These are phyloP conservation scores for Chalciporus piperatus DNA, from an alignment of 768 basidiomycete species.

Conservation along the genomic window DNA sequence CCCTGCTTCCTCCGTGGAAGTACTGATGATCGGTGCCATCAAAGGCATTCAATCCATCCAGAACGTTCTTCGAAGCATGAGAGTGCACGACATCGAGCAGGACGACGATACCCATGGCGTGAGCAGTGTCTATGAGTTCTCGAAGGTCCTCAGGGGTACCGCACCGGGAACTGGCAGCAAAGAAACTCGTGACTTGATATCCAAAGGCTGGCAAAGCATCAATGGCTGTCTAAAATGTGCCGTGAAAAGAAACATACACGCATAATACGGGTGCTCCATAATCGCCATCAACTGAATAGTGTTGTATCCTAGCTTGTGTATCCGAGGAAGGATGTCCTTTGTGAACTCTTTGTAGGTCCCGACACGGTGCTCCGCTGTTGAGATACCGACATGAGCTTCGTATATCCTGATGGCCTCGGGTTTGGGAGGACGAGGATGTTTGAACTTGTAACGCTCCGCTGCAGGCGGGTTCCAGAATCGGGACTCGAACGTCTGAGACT, in stretches of 20 bases:
- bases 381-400: slow-evolving; percentile 98
- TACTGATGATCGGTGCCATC: slow-evolving; percentile 98
- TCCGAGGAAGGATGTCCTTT: slow-evolving; percentile 75
- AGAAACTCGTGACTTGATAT: slow-evolving; percentile 97
- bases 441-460: slow-evolving; percentile 74
- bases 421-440: slow-evolving; percentile 67
- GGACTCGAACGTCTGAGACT: slow-evolving; percentile 92
- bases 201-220: slow-evolving; percentile 71
- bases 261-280: slow-evolving; percentile 98
- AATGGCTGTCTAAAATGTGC: neutral
- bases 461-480: slow-evolving; percentile 97
- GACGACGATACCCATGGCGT: slow-evolving; percentile 88
- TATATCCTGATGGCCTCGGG: slow-evolving; percentile 78
- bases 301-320: slow-evolving; percentile 92
- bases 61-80: slow-evolving; percentile 96
- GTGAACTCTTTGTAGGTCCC: slow-evolving; percentile 98
- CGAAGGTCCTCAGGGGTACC: slow-evolving; percentile 95
- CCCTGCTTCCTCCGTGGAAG: slow-evolving; percentile 92
- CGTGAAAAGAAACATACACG: slow-evolving; percentile 57
- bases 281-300: slow-evolving; percentile 97
- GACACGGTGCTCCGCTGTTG: slow-evolving; percentile 80
- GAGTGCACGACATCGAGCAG: slow-evolving; percentile 97
- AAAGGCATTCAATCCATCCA: slow-evolving; percentile 93
- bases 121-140: slow-evolving; percentile 92
- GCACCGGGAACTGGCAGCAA: slow-evolving; percentile 94